phyloP scores from a whole-genome alignment of 2,329 filamentous ascomycete species.

The Myriosclerotinia scirpicola region DNA sequence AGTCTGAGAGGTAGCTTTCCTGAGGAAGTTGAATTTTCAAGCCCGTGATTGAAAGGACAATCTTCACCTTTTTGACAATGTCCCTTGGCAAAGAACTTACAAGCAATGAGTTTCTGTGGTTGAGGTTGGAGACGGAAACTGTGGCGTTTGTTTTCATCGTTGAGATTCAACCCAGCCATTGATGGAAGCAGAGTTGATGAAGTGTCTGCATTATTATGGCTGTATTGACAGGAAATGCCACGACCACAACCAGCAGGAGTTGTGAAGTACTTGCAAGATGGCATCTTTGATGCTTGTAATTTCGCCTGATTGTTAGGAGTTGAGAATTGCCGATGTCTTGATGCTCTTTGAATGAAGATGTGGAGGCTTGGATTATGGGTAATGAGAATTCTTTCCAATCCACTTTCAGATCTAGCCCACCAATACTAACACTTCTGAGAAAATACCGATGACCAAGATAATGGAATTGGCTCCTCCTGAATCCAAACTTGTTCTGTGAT shows the following conservation, averaged over 20 bases:
- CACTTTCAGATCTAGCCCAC: too few relatives aligned
- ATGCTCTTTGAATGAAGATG: background rate
- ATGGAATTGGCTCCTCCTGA: background rate
- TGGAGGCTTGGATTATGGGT: background rate
- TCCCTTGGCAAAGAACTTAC: background rate
- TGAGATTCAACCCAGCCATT: background rate
- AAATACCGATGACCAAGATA: background rate
- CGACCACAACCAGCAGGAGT: background rate
- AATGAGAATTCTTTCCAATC: background rate
- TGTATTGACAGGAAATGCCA: background rate
- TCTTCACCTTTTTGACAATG: background rate
- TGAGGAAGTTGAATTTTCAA: background rate
- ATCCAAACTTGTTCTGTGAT: background rate
- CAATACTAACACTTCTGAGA: background rate
- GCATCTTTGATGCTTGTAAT: background rate
- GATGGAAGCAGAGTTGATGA: background rate
- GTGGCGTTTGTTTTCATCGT: background rate
- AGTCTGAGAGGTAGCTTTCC: background rate
- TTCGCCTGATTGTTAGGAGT: background rate
- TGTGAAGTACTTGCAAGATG: slow-evolving; percentile 1
- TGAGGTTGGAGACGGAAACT: background rate
- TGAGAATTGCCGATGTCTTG: background rate
- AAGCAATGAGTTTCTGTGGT: background rate
- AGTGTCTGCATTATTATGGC: background rate
- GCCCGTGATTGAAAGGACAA: background rate